These are phyloP conservation scores for Thielaviopsis populi DNA, from an alignment of 2,329 filamentous ascomycete genomes.

Conservation along the genomic window DNA sequence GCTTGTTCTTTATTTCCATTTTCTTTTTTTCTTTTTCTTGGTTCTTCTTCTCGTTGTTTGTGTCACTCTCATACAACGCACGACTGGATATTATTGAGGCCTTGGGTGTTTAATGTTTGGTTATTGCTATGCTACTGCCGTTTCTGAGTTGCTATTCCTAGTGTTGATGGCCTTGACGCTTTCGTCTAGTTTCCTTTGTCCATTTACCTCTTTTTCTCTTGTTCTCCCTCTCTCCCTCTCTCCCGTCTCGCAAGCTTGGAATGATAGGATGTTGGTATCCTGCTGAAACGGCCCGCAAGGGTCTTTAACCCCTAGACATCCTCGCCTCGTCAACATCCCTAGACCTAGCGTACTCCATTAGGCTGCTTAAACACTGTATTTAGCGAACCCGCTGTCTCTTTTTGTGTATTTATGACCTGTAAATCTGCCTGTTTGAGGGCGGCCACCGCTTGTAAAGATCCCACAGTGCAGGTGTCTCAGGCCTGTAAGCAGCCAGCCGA, in stretches of 20 bases:
- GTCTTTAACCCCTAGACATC: not conserved
- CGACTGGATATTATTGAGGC: constrained; percentile 9
- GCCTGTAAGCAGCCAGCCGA: not conserved
- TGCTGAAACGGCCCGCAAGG: not conserved
- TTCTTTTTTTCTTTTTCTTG: constrained; percentile 8
- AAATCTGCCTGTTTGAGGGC: not conserved
- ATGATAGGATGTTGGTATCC: not conserved
- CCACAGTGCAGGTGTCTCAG: not conserved
- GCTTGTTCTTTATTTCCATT: not conserved
- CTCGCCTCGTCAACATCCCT: not conserved
- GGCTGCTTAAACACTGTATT: not conserved
- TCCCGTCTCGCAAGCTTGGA: not conserved
- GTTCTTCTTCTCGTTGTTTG: constrained; percentile 9
- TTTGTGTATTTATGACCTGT: not conserved
- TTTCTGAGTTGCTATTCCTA: not conserved
- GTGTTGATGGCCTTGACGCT: not conserved
- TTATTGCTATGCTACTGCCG: constrained; percentile 5
- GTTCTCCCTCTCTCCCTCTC: not conserved
- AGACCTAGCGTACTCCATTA: too few species aligned
- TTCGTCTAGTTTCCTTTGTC: not conserved
- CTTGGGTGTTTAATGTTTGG: constrained; percentile 12
- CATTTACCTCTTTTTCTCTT: not conserved
- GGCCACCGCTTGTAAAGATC: not conserved
- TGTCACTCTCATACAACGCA: constrained; percentile 3
- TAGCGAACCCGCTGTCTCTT: not conserved